A percentile compares a stretch with the other conserved stretches of the same genome.
These are phyloP conservation scores for Ceriops zippeliana DNA, from an alignment of 345 rosid genomes.

Conservation along the genomic window DNA sequence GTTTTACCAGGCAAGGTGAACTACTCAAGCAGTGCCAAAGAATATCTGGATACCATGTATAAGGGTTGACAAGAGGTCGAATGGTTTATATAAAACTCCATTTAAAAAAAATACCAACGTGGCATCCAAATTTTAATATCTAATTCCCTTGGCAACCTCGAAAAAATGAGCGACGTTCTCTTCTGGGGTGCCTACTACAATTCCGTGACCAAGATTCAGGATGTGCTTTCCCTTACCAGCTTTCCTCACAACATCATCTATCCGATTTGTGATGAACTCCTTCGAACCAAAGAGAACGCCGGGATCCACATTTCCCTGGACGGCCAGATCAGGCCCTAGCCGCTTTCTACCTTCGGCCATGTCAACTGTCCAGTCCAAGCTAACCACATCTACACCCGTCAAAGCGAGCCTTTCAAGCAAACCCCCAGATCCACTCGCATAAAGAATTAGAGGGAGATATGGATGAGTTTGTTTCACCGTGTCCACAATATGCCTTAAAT, in stretches of 20 bases:
- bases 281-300: slow-evolving; percentile 89
- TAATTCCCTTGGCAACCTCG: slow-evolving; percentile 74
- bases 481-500: slow-evolving; percentile 79
- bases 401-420: slow-evolving; percentile 79
- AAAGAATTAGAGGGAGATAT: slow-evolving; percentile 76
- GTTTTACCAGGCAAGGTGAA: too few relatives aligned
- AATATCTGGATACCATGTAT: too few relatives aligned
- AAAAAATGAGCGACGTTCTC: slow-evolving; percentile 95
- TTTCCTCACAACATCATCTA: slow-evolving; percentile 79
- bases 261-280: slow-evolving; percentile 78
- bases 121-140: slow-evolving; percentile 40
- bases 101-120: background rate
- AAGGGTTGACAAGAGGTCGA: background rate
- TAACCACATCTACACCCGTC: slow-evolving; percentile 90
- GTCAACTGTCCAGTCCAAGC: slow-evolving; percentile 98
- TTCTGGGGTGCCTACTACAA: slow-evolving; percentile 90
- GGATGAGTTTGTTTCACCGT: slow-evolving; percentile 86
- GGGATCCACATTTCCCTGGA: slow-evolving; percentile 94
- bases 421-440: slow-evolving; percentile 96
- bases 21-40: too few relatives aligned
- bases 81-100: slow-evolving; percentile 17
- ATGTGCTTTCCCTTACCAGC: slow-evolving; percentile 89
- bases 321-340: slow-evolving; percentile 67
- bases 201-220: slow-evolving; percentile 92
- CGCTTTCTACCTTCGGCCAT: slow-evolving; percentile 96